A percentile compares a stretch with the other conserved stretches of the same genome.
These are phyloP conservation scores for Boehmeria nivea DNA, from an alignment of 306 rosid genomes.

Conservation along the genomic window DNA sequence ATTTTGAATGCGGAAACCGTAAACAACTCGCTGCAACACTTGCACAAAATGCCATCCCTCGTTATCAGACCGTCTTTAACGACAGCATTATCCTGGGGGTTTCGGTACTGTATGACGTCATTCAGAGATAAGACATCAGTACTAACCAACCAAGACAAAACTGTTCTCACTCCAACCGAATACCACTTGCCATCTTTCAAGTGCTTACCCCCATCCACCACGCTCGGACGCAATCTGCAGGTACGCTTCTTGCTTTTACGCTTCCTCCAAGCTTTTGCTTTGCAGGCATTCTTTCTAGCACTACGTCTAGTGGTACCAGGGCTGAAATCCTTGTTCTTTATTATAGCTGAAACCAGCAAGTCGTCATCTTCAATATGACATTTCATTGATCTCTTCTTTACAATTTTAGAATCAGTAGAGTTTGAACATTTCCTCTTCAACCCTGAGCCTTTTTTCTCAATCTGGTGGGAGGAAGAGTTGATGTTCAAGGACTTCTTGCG, in stretches of 20 bases:
- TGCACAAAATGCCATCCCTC: slow-evolving; percentile 77
- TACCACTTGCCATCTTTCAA: slow-evolving; percentile 61
- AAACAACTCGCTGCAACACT: slow-evolving; percentile 60
- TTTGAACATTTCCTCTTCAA: slow-evolving; percentile 22
- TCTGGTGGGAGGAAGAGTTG: slow-evolving; percentile 33
- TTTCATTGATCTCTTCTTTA: slow-evolving; percentile 35
- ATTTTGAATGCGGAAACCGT: slow-evolving; percentile 72
- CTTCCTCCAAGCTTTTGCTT: slow-evolving; percentile 49
- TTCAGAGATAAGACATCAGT: slow-evolving; percentile 57
- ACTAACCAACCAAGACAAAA: slow-evolving; percentile 84
- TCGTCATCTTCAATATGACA: slow-evolving; percentile 90
- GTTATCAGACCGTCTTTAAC: slow-evolving; percentile 71
- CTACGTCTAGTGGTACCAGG: slow-evolving; percentile 29
- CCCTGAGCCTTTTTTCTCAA: slow-evolving; percentile 36
- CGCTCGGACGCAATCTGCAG: slow-evolving; percentile 73
- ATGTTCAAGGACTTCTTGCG: slow-evolving; percentile 28
- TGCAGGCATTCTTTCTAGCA: slow-evolving; percentile 44
- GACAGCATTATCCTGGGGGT: slow-evolving; percentile 53
- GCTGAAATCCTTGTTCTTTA: slow-evolving; percentile 53
- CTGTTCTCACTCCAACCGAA: slow-evolving; percentile 58
- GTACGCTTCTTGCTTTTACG: slow-evolving; percentile 52
- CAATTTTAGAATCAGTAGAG: slow-evolving; percentile 30
- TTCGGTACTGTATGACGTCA: slow-evolving; percentile 73
- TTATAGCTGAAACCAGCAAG: slow-evolving; percentile 78
- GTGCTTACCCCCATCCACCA: slow-evolving; percentile 60